Evolutionary conservation across 2,329 filamentous ascomycete species (phyloP).

Genomic region (Monosporascus sp.): DNA sequence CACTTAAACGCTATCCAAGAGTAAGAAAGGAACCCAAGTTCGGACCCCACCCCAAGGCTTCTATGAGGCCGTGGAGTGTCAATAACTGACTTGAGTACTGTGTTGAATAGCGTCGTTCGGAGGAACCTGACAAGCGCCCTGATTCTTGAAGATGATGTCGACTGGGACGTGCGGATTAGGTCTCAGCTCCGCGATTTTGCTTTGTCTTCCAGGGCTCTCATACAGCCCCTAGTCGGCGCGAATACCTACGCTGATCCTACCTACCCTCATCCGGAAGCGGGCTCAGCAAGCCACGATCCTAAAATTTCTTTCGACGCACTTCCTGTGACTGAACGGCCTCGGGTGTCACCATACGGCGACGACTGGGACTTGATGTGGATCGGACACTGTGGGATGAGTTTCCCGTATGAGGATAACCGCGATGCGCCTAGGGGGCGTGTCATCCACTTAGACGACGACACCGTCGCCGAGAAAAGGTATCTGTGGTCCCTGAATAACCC

Average conservation of each 20-base stretch:
- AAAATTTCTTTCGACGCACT: conserved; percentile 13
- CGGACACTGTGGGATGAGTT: conserved; percentile 37
- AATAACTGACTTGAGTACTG: not conserved
- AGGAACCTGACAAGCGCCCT: conserved; percentile 37
- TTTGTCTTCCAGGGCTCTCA: conserved; percentile 11
- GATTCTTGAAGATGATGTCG: conserved; percentile 44
- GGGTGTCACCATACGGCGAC: conserved; percentile 41
- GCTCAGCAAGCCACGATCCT: conserved; percentile 3
- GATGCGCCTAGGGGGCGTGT: conserved; percentile 19
- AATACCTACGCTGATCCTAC: conserved; percentile 18
- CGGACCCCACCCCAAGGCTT: too few species aligned
- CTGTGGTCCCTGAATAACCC: conserved; percentile 29
- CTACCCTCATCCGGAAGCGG: conserved; percentile 12
- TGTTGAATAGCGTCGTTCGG: conserved; percentile 34
- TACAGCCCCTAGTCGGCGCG: conserved; percentile 15
- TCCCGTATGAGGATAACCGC: conserved; percentile 12
- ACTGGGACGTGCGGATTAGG: conserved; percentile 42
- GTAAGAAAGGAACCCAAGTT: not conserved
- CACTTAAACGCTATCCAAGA: conserved; percentile 22
- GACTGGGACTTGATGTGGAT: conserved; percentile 48
- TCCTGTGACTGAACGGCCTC: conserved; percentile 11
- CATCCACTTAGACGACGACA: conserved; percentile 25
- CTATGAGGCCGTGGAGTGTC: too few species aligned
- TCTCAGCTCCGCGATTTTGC: conserved; percentile 32
- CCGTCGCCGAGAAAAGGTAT: conserved; percentile 26